Percentiles rank a stretch among this genome's conserved stretches.
These are phyloP conservation scores for Tuber melanosporum DNA, from an alignment of 495 filamentous ascomycete genomes.

Conservation along the genomic window DNA sequence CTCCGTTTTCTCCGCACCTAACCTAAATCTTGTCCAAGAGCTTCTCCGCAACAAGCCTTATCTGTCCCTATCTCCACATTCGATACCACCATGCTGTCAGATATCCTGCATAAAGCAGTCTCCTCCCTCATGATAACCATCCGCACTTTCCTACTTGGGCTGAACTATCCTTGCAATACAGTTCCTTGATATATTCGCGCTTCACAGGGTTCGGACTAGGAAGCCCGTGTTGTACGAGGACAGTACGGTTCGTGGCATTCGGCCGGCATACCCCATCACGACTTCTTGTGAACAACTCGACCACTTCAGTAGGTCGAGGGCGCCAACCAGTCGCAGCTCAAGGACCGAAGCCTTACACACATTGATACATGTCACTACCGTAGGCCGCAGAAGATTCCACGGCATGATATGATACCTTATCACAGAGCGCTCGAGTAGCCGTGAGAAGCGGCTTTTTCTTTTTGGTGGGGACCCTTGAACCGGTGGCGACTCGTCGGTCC, in stretches of 20 bases:
- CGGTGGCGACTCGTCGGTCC: neutral
- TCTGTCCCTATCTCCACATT: neutral
- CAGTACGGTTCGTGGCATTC: neutral
- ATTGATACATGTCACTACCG: neutral
- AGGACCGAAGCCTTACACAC: neutral
- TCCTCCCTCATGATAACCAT: neutral
- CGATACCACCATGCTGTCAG: neutral
- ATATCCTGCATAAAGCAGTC: neutral
- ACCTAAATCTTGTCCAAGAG: neutral
- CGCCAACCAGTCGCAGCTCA: neutral
- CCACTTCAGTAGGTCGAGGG: neutral
- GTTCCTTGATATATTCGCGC: neutral
- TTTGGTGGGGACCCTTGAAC: neutral
- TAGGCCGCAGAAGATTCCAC: neutral
- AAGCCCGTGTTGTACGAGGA: neutral
- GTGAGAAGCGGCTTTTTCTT: neutral
- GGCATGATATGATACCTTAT: neutral
- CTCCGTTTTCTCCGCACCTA: constrained; percentile 2
- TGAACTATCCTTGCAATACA: neutral
- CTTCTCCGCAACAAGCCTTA: neutral
- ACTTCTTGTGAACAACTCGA: neutral
- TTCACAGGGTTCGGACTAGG: neutral
- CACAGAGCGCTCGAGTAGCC: neutral
- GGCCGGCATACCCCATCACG: neutral
- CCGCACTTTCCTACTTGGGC: neutral